phyloP scores from a whole-genome alignment of 1,284 basidiomycete species.

The Ustanciosporium gigantosporum region DNA sequence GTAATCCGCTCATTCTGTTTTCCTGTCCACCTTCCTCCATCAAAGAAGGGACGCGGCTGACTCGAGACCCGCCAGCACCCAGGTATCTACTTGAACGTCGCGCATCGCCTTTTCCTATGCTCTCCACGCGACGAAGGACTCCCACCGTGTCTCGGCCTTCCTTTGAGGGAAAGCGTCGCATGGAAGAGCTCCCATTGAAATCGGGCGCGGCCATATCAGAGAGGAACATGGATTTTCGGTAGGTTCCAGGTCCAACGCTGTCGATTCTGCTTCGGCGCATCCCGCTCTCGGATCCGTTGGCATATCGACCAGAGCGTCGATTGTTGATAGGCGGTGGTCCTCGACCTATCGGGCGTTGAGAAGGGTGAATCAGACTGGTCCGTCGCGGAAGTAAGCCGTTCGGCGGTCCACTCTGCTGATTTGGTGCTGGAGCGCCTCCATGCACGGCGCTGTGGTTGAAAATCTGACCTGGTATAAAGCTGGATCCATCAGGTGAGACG shows the following conservation, averaged over 20 bases:
- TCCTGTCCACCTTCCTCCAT: conserved; percentile 7
- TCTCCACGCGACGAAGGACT: conserved; percentile 29
- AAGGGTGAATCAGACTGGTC: conserved; percentile 12
- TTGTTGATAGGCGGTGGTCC: conserved; percentile 32
- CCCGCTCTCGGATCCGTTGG: conserved; percentile 2
- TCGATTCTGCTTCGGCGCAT: conserved; percentile 39
- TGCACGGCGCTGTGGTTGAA: conserved; percentile 26
- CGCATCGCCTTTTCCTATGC: conserved; percentile 39
- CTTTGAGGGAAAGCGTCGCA: conserved; percentile 9
- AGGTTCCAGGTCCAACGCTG: conserved; percentile 41
- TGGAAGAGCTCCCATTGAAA: conserved; percentile 3
- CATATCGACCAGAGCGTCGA: conserved; percentile 28
- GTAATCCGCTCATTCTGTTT: too few relatives aligned
- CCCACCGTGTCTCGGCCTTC: conserved; percentile 2
- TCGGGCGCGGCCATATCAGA: too few relatives aligned
- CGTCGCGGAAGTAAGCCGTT: conserved; percentile 9
- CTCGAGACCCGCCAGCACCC: too few relatives aligned
- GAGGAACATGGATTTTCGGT: conserved; percentile 43
- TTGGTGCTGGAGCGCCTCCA: conserved; percentile 19
- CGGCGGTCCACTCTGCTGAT: conserved; percentile 7
- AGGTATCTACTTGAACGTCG: conserved; percentile 17
- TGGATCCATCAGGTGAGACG: conserved; percentile 29
- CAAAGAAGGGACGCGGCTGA: background rate
- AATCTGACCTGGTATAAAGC: conserved; percentile 34
- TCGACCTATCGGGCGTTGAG: conserved; percentile 9